Percentiles rank a stretch among this genome's conserved stretches.
phyloP scores from a whole-genome alignment of 2,329 filamentous ascomycete genomes.

The Claviceps arundinis region DNA sequence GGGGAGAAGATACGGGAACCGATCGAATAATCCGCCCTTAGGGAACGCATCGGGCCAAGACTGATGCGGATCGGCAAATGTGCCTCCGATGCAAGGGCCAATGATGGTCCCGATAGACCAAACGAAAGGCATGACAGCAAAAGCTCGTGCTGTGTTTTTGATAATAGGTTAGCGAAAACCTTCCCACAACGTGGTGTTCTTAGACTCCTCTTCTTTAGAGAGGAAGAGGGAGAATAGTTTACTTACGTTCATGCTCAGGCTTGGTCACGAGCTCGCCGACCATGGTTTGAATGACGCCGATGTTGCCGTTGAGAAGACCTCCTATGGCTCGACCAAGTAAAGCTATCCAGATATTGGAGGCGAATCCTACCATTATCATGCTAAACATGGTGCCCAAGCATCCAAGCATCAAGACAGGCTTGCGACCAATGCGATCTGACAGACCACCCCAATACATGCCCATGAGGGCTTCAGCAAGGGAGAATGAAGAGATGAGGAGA shows the following conservation, averaged over 20 bases:
- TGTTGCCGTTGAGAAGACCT: slow-evolving; percentile 80
- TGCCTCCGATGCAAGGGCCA: slow-evolving; percentile 76
- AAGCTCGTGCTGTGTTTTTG: slow-evolving; percentile 53
- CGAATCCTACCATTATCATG: slow-evolving; percentile 70
- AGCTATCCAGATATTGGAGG: slow-evolving; percentile 73
- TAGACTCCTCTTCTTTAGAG: too few relatives aligned
- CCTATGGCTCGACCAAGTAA: slow-evolving; percentile 63
- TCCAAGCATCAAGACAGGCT: slow-evolving; percentile 71
- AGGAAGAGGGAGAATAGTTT: background rate
- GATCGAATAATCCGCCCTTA: slow-evolving; percentile 53
- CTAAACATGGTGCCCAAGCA: slow-evolving; percentile 73
- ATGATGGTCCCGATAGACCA: slow-evolving; percentile 87
- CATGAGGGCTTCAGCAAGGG: slow-evolving; percentile 67
- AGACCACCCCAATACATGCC: slow-evolving; percentile 81
- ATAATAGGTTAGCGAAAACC: slow-evolving; percentile 8
- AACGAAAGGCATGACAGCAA: slow-evolving; percentile 86
- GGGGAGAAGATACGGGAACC: slow-evolving; percentile 76
- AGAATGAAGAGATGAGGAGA: slow-evolving; percentile 75
- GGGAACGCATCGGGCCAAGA: slow-evolving; percentile 63
- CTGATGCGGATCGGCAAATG: slow-evolving; percentile 65
- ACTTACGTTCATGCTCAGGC: slow-evolving; percentile 74
- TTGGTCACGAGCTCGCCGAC: slow-evolving; percentile 76
- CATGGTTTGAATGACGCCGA: slow-evolving; percentile 86
- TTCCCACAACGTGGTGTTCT: background rate
- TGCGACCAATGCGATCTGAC: slow-evolving; percentile 71